phyloP scores from a whole-genome alignment of 345 rosid genomes.

The Lumnitzera racemosa region DNA sequence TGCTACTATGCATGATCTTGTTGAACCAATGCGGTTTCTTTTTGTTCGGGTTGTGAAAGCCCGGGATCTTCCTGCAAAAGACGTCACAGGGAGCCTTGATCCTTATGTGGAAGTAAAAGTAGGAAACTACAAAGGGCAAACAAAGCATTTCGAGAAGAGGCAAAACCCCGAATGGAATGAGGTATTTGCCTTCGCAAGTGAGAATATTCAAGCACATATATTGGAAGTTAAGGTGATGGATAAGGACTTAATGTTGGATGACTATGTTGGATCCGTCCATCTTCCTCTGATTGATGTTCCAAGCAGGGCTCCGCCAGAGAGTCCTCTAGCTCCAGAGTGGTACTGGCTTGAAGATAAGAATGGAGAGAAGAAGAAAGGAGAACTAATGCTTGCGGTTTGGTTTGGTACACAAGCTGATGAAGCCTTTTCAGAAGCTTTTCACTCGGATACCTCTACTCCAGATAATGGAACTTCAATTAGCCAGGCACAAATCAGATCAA shows the following conservation, averaged over 20 bases:
- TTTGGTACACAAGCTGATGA: constrained; percentile 96
- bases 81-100: constrained; percentile 73
- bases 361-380: constrained; percentile 58
- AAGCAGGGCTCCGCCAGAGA: constrained; percentile 66
- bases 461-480: constrained; percentile 35
- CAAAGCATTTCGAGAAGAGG: constrained; percentile 68
- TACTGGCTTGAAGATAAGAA: constrained; percentile 60
- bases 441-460: constrained; percentile 66
- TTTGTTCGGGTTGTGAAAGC: constrained; percentile 84
- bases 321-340: constrained; percentile 98
- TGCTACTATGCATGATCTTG: constrained; percentile 65
- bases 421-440: constrained; percentile 83
- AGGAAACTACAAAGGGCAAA: constrained; percentile 78
- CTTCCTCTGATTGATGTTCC: constrained; percentile 71
- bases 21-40: constrained; percentile 86
- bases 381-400: constrained; percentile 94
- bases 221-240: constrained; percentile 71
- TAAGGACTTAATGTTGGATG: constrained; percentile 72
- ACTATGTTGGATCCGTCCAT: constrained; percentile 53
- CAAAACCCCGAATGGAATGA: constrained; percentile 79
- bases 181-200: constrained; percentile 83
- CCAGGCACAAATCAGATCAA: constrained; percentile 57
- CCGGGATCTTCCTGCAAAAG: constrained; percentile 65
- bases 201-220: constrained; percentile 49
- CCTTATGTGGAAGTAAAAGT: constrained; percentile 75